Evolutionary conservation across 306 rosid genomes (phyloP), one percentile per base, ranked within the genome.

Genomic region (Prunus campanulata): DNA sequence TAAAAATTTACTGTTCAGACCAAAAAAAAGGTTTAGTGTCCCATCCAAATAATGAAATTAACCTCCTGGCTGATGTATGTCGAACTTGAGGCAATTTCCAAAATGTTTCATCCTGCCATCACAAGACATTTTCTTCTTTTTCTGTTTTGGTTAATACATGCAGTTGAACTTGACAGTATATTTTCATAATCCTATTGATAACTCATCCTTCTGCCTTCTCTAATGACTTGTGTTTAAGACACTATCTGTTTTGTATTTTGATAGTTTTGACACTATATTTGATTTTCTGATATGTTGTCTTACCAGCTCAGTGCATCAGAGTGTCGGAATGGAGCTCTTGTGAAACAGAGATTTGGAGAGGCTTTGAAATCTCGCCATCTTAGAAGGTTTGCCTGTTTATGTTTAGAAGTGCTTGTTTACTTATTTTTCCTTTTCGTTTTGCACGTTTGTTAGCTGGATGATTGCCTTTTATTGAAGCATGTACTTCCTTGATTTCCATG

Each of bases 281-380:
- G 50, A 46, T 57, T 72, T 54, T 48, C 44, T 71, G 49, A 71
- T 71, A 39, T 79, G 61, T 74, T 85, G 77, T 74, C 68, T 74
- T 51, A 69, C 76, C 88, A 95, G 98, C 77, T 89, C 81, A 95
- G 84, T 83, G 85, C 98, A 74, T 95, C 98, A 62, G 91, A 80
- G 65, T 84, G 85, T 75, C 91, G 95, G 66, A 89, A 82, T 72
- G 97, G 96, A 78, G 79, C 91, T 76, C 70, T 79, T 69, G 88
- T 95, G 81, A 89, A 83, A 85, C 89, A 90, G 67, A 72, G 79
- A 72, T 87, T 85, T 84, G 97, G 92, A 72, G 97, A 85, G 74
- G 85, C 88, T 78, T 83, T 91, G 78, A 85, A 85, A 77, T 89
- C 96, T 29, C 87, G 24, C 48, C 79, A 75, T 54, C 72, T 86